phyloP scores from a whole-genome alignment of 495 filamentous ascomycete species.

The Neurospora tetrasperma region DNA sequence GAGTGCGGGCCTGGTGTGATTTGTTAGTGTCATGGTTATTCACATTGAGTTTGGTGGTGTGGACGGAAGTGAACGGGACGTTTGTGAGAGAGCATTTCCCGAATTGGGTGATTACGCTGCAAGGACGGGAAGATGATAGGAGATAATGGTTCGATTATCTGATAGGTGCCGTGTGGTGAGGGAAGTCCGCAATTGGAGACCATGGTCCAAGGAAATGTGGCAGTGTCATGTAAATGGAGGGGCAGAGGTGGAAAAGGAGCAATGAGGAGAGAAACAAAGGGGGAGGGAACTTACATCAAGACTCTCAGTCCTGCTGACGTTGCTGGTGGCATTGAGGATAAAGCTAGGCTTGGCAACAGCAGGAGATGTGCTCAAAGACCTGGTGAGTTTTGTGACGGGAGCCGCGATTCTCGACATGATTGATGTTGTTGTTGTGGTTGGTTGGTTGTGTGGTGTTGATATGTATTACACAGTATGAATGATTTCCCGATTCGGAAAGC shows the following conservation, averaged over 20 bases:
- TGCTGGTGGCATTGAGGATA: slow-evolving; percentile 21
- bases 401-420: slow-evolving; percentile 32
- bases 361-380: slow-evolving; percentile 33
- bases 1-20: slow-evolving; percentile 14
- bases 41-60: slow-evolving; percentile 6
- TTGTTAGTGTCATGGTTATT: slow-evolving; percentile 21
- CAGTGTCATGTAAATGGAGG: background rate
- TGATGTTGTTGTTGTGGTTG: slow-evolving; percentile 1
- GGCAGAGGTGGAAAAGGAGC: background rate
- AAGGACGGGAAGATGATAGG: background rate
- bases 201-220: background rate
- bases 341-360: slow-evolving; percentile 23
- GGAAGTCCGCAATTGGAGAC: background rate
- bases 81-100: slow-evolving; percentile 15
- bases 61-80: slow-evolving; percentile 15
- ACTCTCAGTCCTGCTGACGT: slow-evolving; percentile 17
- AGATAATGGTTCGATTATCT: slow-evolving; percentile 3
- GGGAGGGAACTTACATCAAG: slow-evolving; percentile 12
- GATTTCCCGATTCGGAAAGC: slow-evolving; percentile 1
- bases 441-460: background rate
- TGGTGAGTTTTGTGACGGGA: slow-evolving; percentile 34
- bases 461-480: background rate
- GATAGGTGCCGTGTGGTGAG: slow-evolving; percentile 1
- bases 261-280: slow-evolving; percentile 2
- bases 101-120: background rate